These are phyloP conservation scores for Aphanomyces astaci DNA, from an alignment of 352 stramenopile genomes.

Conservation along the genomic window DNA sequence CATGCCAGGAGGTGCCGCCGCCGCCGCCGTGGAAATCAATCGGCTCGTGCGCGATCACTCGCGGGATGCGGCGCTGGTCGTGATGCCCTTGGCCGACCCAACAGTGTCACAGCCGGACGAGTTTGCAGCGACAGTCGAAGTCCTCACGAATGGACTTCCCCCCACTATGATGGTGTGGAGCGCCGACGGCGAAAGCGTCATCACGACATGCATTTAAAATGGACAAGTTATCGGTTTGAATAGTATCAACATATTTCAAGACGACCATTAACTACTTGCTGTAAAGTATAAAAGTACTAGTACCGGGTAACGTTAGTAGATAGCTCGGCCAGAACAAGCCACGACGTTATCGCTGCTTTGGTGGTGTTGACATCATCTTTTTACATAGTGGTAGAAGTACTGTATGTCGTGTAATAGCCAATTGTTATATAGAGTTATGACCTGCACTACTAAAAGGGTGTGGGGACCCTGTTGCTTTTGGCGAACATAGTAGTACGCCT, in stretches of 20 bases:
- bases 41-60: conserved; percentile 11
- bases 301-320: too few species aligned
- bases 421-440: too few species aligned
- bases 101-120: background rate
- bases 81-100: conserved; percentile 12
- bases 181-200: conserved; percentile 13
- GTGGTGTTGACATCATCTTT: too few species aligned
- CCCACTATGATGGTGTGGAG: conserved; percentile 23
- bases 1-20: background rate
- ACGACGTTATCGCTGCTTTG: too few species aligned
- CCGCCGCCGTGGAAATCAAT: conserved; percentile 12
- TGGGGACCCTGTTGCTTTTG: background rate
- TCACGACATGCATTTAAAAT: conserved; percentile 19
- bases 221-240: too few species aligned
- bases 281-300: too few species aligned
- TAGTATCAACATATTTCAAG: too few species aligned
- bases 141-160: conserved; percentile 16
- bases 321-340: too few species aligned
- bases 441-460: too few species aligned
- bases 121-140: background rate
- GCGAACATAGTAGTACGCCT: conserved; percentile 7
- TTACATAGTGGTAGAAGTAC: too few species aligned
- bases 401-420: too few species aligned
- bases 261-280: too few species aligned
- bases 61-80: conserved; percentile 12